Base-by-base conservation (phyloP, 1,284 basidiomycete species). In the Leccinum subrobustum region DNA sequence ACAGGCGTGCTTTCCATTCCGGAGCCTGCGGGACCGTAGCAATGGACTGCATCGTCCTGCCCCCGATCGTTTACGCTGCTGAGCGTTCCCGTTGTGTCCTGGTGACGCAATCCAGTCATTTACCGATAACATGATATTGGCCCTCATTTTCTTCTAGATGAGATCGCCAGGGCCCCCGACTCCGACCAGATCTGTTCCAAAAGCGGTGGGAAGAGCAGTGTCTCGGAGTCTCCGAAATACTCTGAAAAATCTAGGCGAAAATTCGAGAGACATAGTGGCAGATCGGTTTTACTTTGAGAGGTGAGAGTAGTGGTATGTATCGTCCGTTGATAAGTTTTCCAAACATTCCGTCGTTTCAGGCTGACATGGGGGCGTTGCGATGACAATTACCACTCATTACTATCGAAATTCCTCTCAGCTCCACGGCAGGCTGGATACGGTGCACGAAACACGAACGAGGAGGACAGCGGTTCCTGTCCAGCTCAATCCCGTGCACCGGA, bases 1-100 rank as follows among this genome's bases (percentile, higher is more conserved):
- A 57, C 55, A 56, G 68, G 70, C 72, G 68, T 71, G 70, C 63
- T 62, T 63, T 73, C 72, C 71, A 73, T 71, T 74, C 63, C 59
- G 52, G 52, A 52, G 44, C 64, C 62, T 70, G 67, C 68, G 69
- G 65, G 60, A 57, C 63, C 69, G 54, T 70, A 60, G 67, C 62
- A 66, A 53, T 69, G 60, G 68, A 60, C 48, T 54, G 54, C 58
- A 52, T 59, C 55, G 58, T 60, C 52, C 61, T 70, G 51, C 57
- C 55, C 51, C 61, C 60, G 68, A 70, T 70, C 65, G 53, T 47
- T 66, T 29, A 58, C 62, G 61, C 55, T 60, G 42, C 39, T 55
- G 47, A 58, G n/a, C 47, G 53, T 63, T 57, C 39, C 59, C 54
- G 39, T 60, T 64, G 60, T 64, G 63, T 57, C 57, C 18, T 57